These are phyloP conservation scores for Parsonsia alboflavescens DNA, from an alignment of 257 asterid species.

Conservation along the genomic window DNA sequence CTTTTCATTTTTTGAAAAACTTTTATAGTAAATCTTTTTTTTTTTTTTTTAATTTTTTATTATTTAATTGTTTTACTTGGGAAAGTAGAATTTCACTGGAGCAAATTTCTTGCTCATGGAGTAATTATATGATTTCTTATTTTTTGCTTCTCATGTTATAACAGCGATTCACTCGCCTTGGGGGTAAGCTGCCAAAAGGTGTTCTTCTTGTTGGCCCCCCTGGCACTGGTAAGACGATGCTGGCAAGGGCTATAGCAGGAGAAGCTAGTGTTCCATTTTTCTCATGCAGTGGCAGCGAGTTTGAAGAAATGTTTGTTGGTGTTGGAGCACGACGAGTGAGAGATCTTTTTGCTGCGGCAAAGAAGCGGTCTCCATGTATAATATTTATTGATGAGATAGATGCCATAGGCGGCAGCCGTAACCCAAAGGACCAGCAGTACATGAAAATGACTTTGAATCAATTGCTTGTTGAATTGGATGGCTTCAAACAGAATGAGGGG, in stretches of 20 bases:
- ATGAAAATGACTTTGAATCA: constrained; percentile 95
- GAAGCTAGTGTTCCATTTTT: constrained; percentile 98
- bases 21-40: background rate
- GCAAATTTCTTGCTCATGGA: background rate
- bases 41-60: background rate
- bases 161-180: constrained; percentile 92
- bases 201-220: constrained; percentile 95
- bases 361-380: constrained; percentile 89
- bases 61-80: background rate
- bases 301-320: constrained; percentile 98
- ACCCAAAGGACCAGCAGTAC: constrained; percentile 87
- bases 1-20: background rate
- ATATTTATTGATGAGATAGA: constrained; percentile 90
- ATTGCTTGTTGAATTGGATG: constrained; percentile 91
- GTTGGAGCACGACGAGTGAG: constrained; percentile 98
- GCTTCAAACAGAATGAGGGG: constrained; percentile 94
- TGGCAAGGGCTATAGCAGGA: constrained; percentile 98
- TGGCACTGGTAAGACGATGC: constrained; percentile 97
- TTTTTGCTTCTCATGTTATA: constrained; percentile 24
- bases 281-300: constrained; percentile 97
- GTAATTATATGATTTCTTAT: constrained; percentile 19
- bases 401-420: constrained; percentile 93
- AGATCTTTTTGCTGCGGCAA: constrained; percentile 89
- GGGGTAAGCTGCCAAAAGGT: constrained; percentile 98
- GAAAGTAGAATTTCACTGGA: background rate